Evolutionary conservation across 2,329 filamentous ascomycete genomes (phyloP).

Genomic region (Anthostomella pinea): DNA sequence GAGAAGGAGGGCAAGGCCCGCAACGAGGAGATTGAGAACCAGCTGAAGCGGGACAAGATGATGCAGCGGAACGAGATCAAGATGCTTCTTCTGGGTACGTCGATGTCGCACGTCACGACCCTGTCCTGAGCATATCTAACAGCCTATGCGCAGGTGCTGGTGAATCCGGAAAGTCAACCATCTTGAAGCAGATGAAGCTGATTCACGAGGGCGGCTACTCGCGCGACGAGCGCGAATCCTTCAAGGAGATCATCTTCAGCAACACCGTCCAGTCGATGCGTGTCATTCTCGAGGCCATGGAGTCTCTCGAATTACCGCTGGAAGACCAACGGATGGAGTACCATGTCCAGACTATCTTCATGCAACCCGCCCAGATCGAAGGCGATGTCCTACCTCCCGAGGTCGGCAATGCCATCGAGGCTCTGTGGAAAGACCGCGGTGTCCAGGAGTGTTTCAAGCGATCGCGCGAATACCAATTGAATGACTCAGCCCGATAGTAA

Average conservation of each 20-base stretch:
- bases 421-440: constrained; percentile 87
- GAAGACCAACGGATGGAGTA: constrained; percentile 93
- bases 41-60: constrained; percentile 97
- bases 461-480: constrained; percentile 92
- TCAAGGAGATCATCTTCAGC: constrained; percentile 70
- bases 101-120: constrained; percentile 3
- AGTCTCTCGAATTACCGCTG: constrained; percentile 72
- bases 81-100: constrained; percentile 95
- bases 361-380: constrained; percentile 96
- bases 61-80: constrained; percentile 99
- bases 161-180: constrained; percentile 95
- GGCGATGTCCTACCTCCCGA: constrained; percentile 91
- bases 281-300: constrained; percentile 67
- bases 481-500: constrained; percentile 95
- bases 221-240: constrained; percentile 73
- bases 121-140: constrained; percentile 2
- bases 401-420: constrained; percentile 88
- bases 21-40: constrained; percentile 99
- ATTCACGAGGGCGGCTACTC: constrained; percentile 99
- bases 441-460: constrained; percentile 95
- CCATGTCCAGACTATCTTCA: constrained; percentile 97
- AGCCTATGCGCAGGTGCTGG: too few relatives aligned
- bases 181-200: constrained; percentile 97
- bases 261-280: constrained; percentile 70
- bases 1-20: constrained; percentile 99